phyloP scores from a whole-genome alignment of 164 flowering plant genomes.

The Stephania cephalantha region DNA sequence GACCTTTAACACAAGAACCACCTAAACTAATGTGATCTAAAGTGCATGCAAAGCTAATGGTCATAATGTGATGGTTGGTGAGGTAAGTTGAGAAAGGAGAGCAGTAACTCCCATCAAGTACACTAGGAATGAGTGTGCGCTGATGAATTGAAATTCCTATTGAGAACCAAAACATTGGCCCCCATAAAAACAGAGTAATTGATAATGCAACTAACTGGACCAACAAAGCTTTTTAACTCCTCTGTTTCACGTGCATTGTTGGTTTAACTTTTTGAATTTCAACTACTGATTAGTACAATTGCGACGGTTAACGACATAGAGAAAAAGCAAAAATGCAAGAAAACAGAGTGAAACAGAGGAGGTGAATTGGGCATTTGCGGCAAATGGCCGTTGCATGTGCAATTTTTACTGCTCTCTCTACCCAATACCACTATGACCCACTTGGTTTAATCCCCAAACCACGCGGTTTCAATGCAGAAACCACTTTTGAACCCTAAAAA shows the following conservation, averaged over 20 bases:
- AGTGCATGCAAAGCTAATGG: too few species aligned
- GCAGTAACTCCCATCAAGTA: background rate
- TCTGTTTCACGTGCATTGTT: background rate
- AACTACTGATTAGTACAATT: background rate
- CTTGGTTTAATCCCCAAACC: conserved; percentile 26
- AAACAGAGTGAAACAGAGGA: background rate
- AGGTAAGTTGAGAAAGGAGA: background rate
- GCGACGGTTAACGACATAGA: background rate
- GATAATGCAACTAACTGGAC: background rate
- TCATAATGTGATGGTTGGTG: background rate
- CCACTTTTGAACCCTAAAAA: conserved; percentile 8
- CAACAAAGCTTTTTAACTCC: background rate
- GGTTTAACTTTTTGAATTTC: background rate
- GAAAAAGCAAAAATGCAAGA: conserved; percentile 1
- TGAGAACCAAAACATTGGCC: background rate
- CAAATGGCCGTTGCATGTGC: conserved; percentile 36
- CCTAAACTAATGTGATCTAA: background rate
- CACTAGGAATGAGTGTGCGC: background rate
- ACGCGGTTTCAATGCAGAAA: conserved; percentile 22
- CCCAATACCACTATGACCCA: conserved; percentile 23
- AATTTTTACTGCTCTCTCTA: conserved; percentile 4
- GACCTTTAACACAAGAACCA: too few species aligned
- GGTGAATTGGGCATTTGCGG: conserved; percentile 18
- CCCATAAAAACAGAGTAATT: too few species aligned
- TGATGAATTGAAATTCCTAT: background rate